Evolutionary conservation across 768 basidiomycete genomes (phyloP), one percentile per base, ranked within the genome.

Genomic region (Lactarius indigo): DNA sequence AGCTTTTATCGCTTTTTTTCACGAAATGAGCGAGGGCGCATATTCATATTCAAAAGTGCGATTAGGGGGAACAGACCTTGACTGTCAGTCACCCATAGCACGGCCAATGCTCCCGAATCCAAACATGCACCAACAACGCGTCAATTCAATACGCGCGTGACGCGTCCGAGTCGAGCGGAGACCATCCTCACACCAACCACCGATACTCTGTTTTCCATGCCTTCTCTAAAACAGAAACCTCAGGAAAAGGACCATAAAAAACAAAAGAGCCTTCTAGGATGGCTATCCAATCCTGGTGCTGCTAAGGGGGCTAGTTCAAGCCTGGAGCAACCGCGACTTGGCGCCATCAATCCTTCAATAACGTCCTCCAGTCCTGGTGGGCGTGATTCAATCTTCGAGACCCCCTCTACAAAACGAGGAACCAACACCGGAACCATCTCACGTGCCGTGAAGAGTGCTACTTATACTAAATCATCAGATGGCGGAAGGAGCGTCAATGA

Each of bases 261-360:
- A 70, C 91, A 92, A 74, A 91, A 90, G 73, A 90, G 87, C 70
- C 80, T 92, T 10, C 86, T 85, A 74, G 83, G 86, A 5, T 92
- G 85, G 77, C 90, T 92, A 68, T 77, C 72, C 35, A 79, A 80
- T 8, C 60, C 66, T 37, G 26, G 64, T 13, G 37, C 62, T 30
- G 50, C 50, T 47, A 64, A 62, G 23, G 57, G 55, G 42, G 64
- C 57, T 44, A 54, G 28, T 23, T 69, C 61, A 69, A 67, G 57
- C 55, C 41, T 41, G 35, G 61, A 65, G 23, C 63, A 47, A 31
- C 41, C 42, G 23, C 64, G 50, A 18, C 31, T 42, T 39, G 13
- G 67, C 60, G 52, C 61, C n/a, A 42, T 33, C 23, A 63, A 58
- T 42, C 59, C 68, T 37, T 58, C 62, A 10, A 58, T 57, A 42